phyloP scores from a whole-genome alignment of 306 rosid genomes.

The Erythrophleum fordii region DNA sequence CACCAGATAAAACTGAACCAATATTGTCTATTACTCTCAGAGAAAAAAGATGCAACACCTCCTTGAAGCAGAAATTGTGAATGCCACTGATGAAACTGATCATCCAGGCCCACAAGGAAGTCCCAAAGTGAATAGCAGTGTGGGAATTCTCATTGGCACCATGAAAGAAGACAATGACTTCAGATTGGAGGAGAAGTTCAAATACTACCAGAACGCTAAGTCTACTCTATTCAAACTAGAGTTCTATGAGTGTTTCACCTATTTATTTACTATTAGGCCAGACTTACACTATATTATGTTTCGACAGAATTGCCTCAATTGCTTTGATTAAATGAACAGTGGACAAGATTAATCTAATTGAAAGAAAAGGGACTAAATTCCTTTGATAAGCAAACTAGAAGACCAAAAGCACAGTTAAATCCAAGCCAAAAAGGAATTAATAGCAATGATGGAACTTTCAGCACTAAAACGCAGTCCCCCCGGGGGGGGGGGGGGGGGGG shows the following conservation, averaged over 20 bases:
- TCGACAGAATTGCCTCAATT: too few relatives aligned
- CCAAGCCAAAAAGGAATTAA: not conserved
- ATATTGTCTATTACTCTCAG: not conserved
- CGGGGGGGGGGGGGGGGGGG: too few relatives aligned
- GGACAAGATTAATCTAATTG: too few relatives aligned
- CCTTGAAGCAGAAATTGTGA: not conserved
- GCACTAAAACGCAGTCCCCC: too few relatives aligned
- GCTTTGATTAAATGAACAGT: too few relatives aligned
- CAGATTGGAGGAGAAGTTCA: not conserved
- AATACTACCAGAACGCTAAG: not conserved
- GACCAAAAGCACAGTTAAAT: not conserved
- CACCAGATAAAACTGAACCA: not conserved
- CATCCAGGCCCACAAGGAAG: not conserved
- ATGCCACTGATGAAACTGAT: not conserved
- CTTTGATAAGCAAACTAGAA: not conserved
- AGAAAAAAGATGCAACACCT: not conserved
- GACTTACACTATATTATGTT: not conserved
- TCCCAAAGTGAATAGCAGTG: too few relatives aligned
- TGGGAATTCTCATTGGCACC: too few relatives aligned
- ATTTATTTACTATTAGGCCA: not conserved
- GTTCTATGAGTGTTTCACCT: not conserved
- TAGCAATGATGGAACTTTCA: not conserved
- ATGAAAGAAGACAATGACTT: slow-evolving; percentile 5
- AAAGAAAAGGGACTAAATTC: too few relatives aligned
- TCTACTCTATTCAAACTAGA: not conserved